phyloP scores from a whole-genome alignment of 2,329 filamentous ascomycete genomes.

The Fusarium virguliforme region DNA sequence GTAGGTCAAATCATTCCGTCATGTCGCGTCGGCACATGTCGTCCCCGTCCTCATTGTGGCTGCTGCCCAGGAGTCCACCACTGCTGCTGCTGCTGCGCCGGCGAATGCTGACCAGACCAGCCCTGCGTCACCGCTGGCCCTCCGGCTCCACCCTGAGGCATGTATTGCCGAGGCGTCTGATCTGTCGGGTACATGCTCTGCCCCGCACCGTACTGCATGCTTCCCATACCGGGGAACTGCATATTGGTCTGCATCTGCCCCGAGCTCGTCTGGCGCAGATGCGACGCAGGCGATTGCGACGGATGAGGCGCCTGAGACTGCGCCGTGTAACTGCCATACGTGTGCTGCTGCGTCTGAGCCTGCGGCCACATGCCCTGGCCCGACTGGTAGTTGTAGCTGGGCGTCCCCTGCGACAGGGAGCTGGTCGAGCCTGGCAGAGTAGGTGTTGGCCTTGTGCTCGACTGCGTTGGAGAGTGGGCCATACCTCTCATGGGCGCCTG shows the following conservation, averaged over 20 bases:
- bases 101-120: slow-evolving; percentile 75
- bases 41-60: slow-evolving; percentile 51
- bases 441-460: slow-evolving; percentile 76
- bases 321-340: slow-evolving; percentile 68
- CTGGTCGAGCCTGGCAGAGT: slow-evolving; percentile 66
- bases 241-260: slow-evolving; percentile 72
- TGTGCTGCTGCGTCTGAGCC: slow-evolving; percentile 73
- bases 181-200: slow-evolving; percentile 75
- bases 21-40: slow-evolving; percentile 38
- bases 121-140: slow-evolving; percentile 67
- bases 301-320: slow-evolving; percentile 68
- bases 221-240: slow-evolving; percentile 76
- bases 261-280: slow-evolving; percentile 71
- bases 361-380: slow-evolving; percentile 77
- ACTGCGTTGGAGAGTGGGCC: slow-evolving; percentile 69
- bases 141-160: slow-evolving; percentile 73
- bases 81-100: slow-evolving; percentile 72
- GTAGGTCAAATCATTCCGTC: slow-evolving; percentile 45
- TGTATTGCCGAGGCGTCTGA: slow-evolving; percentile 76
- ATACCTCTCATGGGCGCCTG: slow-evolving; percentile 82
- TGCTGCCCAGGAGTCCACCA: slow-evolving; percentile 71
- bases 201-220: slow-evolving; percentile 70
- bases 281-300: slow-evolving; percentile 72
- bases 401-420: slow-evolving; percentile 67
- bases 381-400: slow-evolving; percentile 75